Conservation (phyloP, 116 monocot species). For the Cymodocea nodosa region DNA sequence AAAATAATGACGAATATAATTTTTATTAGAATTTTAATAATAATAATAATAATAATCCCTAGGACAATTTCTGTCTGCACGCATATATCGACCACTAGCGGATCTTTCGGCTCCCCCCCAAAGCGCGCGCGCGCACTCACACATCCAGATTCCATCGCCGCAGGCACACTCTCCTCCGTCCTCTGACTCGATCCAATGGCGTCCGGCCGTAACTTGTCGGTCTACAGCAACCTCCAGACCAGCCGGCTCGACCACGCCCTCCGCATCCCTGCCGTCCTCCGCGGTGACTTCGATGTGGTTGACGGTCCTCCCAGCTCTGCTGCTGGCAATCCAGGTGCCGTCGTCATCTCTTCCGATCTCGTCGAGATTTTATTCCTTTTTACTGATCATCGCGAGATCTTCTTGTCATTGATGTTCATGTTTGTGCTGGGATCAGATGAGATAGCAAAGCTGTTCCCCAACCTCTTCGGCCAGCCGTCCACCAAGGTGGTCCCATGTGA, state of each 20-base stretch:
- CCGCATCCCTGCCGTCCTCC: slow-evolving; percentile 80
- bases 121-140: no score
- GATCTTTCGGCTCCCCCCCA: no score
- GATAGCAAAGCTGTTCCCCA: slow-evolving; percentile 85
- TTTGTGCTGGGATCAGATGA: slow-evolving; percentile 45
- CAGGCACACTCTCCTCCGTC: background rate
- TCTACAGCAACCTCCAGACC: slow-evolving; percentile 93
- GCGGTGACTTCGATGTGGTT: slow-evolving; percentile 37
- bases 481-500: slow-evolving; percentile 47
- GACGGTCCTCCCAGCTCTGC: slow-evolving; percentile 81
- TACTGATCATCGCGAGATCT: background rate
- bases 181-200: slow-evolving; percentile 6
- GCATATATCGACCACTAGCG: no score
- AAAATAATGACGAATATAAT: no score
- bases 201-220: slow-evolving; percentile 42
- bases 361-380: background rate
- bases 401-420: background rate
- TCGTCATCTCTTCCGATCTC: background rate
- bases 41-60: no score
- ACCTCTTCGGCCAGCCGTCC: slow-evolving; percentile 81
- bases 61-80: no score
- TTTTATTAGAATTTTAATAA: no score
- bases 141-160: no score
- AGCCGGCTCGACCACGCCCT: slow-evolving; percentile 71
- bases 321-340: slow-evolving; percentile 76